A percentile compares a stretch with the other conserved stretches of the same genome.
Evolutionary conservation across 257 asterid genomes (phyloP).

Genomic region (Solanum bulbocastanum): DNA sequence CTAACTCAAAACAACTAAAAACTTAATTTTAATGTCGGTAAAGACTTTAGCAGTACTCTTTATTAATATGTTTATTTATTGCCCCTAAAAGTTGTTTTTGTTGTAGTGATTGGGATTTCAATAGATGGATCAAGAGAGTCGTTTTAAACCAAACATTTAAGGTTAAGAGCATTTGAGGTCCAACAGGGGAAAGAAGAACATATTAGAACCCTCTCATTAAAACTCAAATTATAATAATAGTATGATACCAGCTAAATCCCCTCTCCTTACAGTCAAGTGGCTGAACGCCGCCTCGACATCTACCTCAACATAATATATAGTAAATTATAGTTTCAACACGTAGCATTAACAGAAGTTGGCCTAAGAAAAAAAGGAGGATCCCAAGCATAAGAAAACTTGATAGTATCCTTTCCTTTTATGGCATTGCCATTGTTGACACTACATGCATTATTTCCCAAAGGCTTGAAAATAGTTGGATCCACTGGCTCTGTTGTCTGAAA

Average conservation of each 20-base stretch:
- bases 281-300: not conserved
- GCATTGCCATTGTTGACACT: not conserved
- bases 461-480: not conserved
- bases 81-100: no score
- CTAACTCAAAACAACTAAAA: not conserved
- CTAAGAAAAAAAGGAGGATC: slow-evolving; percentile 5
- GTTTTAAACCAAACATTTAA: not conserved
- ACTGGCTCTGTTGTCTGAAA: slow-evolving; percentile 1
- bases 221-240: not conserved
- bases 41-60: no score
- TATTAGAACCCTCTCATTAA: not conserved
- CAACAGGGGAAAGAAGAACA: not conserved
- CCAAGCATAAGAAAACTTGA: slow-evolving; percentile 7
- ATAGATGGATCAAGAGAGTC: not conserved
- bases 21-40: not conserved
- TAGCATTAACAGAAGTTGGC: not conserved
- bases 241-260: not conserved
- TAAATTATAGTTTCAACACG: not conserved
- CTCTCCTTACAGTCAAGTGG: no score
- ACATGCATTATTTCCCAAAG: not conserved
- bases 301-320: not conserved
- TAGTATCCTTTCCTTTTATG: not conserved
- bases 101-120: not conserved
- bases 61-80: no score
- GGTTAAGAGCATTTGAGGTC: not conserved